phyloP scores from a whole-genome alignment of 2,329 filamentous ascomycete species.

The Pseudovirgaria hyperparasitica region DNA sequence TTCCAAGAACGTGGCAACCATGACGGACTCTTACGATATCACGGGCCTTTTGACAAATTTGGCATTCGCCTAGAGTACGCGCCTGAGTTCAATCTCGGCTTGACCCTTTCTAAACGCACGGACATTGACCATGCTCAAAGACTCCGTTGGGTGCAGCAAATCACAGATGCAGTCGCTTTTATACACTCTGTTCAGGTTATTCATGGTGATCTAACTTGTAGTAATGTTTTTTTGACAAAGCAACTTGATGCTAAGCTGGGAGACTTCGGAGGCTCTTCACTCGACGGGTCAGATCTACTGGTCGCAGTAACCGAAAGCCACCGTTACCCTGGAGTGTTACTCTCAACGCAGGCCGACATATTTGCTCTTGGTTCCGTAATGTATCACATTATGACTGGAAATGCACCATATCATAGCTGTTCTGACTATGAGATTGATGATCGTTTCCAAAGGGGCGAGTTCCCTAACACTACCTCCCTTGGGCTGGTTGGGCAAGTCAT shows the following conservation, averaged over 20 bases:
- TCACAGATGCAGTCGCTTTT: slow-evolving; percentile 2
- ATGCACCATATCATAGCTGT: slow-evolving; percentile 4
- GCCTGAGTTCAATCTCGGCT: slow-evolving; percentile 1
- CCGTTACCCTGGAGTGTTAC: slow-evolving; percentile 4
- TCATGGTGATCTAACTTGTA: slow-evolving; percentile 4
- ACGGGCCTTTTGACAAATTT: slow-evolving; percentile 1
- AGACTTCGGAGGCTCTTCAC: slow-evolving; percentile 8
- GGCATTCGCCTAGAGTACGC: slow-evolving; percentile 4
- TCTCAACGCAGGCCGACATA: slow-evolving; percentile 4
- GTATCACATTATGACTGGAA: slow-evolving; percentile 5
- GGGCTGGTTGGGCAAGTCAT: slow-evolving; percentile 3
- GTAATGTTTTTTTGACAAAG: slow-evolving; percentile 4
- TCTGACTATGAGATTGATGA: slow-evolving; percentile 3
- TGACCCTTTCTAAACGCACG: slow-evolving; percentile 1
- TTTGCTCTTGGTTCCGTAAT: slow-evolving; percentile 6
- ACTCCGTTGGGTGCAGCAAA: slow-evolving; percentile 3
- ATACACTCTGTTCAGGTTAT: slow-evolving; percentile 4
- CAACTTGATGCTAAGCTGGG: slow-evolving; percentile 6
- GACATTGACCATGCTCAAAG: slow-evolving; percentile 1
- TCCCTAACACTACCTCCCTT: slow-evolving; percentile 5
- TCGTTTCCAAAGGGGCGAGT: slow-evolving; percentile 4
- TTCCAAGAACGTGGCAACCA: slow-evolving; percentile 1
- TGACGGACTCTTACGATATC: slow-evolving; percentile 2
- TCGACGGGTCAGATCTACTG: slow-evolving; percentile 5
- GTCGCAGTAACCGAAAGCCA: slow-evolving; percentile 5